These are phyloP conservation scores for Stereocaulon alpinum DNA, from an alignment of 495 filamentous ascomycete species.

Conservation along the genomic window DNA sequence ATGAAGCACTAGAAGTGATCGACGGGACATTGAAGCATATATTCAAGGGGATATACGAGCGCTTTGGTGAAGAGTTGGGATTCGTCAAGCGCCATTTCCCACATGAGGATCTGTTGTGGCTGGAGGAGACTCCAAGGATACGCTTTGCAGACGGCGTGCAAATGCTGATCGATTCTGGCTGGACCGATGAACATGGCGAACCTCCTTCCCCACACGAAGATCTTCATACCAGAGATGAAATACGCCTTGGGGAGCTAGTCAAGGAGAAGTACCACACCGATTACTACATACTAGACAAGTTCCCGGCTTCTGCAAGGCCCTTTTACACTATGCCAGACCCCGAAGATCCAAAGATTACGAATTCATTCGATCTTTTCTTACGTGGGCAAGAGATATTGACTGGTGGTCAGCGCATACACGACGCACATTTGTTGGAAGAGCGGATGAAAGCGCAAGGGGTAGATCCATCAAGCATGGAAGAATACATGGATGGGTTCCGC, in stretches of 20 bases:
- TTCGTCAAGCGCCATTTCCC: conserved; percentile 55
- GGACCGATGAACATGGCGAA: conserved; percentile 65
- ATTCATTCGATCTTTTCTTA: conserved; percentile 93
- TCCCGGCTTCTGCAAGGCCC: conserved; percentile 69
- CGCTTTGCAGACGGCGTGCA: conserved; percentile 70
- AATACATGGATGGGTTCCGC: conserved; percentile 80
- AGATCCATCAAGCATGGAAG: conserved; percentile 65
- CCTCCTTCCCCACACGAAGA: conserved; percentile 61
- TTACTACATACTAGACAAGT: conserved; percentile 93
- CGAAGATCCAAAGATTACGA: conserved; percentile 59
- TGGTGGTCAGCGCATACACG: conserved; percentile 86
- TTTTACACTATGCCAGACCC: conserved; percentile 94
- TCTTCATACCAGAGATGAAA: conserved; percentile 73
- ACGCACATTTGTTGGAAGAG: conserved; percentile 59
- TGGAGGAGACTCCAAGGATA: conserved; percentile 71
- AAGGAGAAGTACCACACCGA: conserved; percentile 81
- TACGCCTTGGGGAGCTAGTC: conserved; percentile 71
- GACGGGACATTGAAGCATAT: conserved; percentile 76
- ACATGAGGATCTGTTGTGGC: conserved; percentile 62
- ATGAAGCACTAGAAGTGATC: conserved; percentile 67
- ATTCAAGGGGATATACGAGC: conserved; percentile 57
- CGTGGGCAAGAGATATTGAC: conserved; percentile 89
- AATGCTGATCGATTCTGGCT: conserved; percentile 73
- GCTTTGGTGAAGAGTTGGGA: conserved; percentile 58
- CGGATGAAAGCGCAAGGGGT: conserved; percentile 69